Conservation (phyloP, 371 early-diverging fungal genomes). For the Sporodiniella umbellata region DNA sequence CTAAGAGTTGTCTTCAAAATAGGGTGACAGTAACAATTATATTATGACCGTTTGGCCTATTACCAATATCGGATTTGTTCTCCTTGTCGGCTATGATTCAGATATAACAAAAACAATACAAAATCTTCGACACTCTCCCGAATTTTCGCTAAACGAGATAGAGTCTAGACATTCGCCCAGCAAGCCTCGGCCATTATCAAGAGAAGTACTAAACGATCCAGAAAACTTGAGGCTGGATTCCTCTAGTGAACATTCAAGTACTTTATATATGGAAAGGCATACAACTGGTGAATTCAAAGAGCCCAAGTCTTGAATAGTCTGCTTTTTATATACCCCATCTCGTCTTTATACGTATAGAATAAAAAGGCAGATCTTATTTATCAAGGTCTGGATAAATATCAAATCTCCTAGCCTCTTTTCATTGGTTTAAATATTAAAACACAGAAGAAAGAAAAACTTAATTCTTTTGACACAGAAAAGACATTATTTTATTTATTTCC, state of each 20-base stretch:
- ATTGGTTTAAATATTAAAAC: not conserved
- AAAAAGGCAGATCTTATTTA: too few relatives aligned
- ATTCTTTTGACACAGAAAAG: too few relatives aligned
- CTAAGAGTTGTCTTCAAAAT: not conserved
- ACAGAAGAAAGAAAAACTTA: too few relatives aligned
- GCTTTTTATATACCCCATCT: not conserved
- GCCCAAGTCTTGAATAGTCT: not conserved
- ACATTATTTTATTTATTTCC: conserved; percentile 1
- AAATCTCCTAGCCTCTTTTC: not conserved
- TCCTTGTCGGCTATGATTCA: conserved; percentile 40
- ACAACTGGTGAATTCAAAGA: not conserved
- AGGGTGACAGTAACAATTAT: conserved; percentile 6
- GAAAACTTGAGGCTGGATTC: not conserved
- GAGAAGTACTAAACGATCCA: not conserved
- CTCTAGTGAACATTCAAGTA: not conserved
- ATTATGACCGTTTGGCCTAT: conserved; percentile 43
- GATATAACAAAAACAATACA: conserved; percentile 32
- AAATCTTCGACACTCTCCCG: conserved; percentile 16
- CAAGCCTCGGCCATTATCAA: not conserved
- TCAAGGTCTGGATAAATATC: too few relatives aligned
- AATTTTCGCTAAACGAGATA: too few relatives aligned
- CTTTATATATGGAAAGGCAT: not conserved
- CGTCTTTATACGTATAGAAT: too few relatives aligned
- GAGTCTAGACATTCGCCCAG: not conserved
- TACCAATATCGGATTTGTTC: conserved; percentile 29